Evolutionary conservation across 228 moss, liverwort and hornwort species (phyloP), one percentile per base, ranked within the genome.

Genomic region (Sphagnum fallax): DNA sequence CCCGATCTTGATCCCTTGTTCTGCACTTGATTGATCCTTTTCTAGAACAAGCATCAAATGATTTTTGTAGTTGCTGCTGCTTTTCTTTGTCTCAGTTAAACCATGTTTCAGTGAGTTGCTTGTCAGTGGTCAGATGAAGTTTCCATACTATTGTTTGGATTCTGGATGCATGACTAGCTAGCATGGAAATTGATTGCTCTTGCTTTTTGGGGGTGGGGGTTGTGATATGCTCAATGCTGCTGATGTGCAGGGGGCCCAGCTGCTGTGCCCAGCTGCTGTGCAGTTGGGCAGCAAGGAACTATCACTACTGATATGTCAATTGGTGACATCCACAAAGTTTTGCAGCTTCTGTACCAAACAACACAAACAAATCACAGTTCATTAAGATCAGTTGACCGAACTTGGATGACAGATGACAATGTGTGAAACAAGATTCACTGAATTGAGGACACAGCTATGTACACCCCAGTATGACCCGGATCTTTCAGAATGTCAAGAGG

Each of bases 311-410:
- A 67, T 16, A 15, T 52, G 6, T 52, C 66, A 15, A 9, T 49
- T 12, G 52, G 13, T 5, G 51, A 50, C 12, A 50, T 67, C 66
- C 14, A 67, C 66, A 52, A 67, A n/a, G 52, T 18, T 8, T 52
- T 67, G 52, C 66, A 67, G n/a, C 66, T 67, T 52, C 8, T 67
- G 51, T 67, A 67, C 66, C 66, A 53, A 52, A 67, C 66, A 15
- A 52, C 52, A 52, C 66, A 67, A 50, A 16, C 14, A 4, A 67
- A 67, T 16, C 66, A 67, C 66, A 67, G 15, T 15, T 16, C 50
- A 13, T 50, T 67, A 16, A 52, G 66, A 67, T 5, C 66, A 67
- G n/a, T 16, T 67, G 66, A 15, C 15, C 50, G 10, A 49, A 67
- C n/a, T 67, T 50, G 66, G 66, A 6, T 7, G 52, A 8, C 66